A percentile compares a stretch with the other conserved stretches of the same genome.
These are phyloP conservation scores for Kregervanrija fluxuum DNA, from an alignment of 805 yeast species.

Conservation along the genomic window DNA sequence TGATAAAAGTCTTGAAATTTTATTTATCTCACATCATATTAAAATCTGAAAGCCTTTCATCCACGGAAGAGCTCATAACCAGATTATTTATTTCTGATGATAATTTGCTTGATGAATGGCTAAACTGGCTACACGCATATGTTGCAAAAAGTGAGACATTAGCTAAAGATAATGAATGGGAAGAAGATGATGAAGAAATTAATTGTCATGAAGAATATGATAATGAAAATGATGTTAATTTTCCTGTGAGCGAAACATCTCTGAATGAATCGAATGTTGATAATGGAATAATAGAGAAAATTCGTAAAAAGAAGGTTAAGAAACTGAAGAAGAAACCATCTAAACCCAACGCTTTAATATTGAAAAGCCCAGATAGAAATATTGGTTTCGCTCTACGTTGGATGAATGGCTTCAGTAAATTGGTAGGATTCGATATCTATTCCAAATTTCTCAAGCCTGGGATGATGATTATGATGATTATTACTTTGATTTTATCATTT, in stretches of 20 bases:
- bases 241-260: not conserved
- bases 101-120: constrained; percentile 8
- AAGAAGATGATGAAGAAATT: constrained; percentile 1
- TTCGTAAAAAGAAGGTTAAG: too few species aligned
- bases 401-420: too few species aligned
- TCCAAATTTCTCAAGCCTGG: constrained; percentile 9
- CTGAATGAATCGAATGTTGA: too few species aligned
- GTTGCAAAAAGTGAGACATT: constrained; percentile 3
- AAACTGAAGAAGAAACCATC: too few species aligned
- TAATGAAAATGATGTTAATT: not conserved
- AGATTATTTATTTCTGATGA: constrained; percentile 15
- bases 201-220: not conserved
- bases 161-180: constrained; percentile 1
- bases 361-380: too few species aligned
- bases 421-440: not conserved
- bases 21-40: constrained; percentile 21
- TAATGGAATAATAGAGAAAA: too few species aligned
- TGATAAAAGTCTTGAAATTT: constrained; percentile 15
- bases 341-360: too few species aligned
- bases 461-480: constrained; percentile 11
- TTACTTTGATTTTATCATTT: constrained; percentile 12
- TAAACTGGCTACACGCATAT: constrained; percentile 9
- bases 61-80: constrained; percentile 14
- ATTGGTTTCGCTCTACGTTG: too few species aligned
- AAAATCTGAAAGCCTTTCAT: constrained; percentile 11